Evolutionary conservation across 75 land plant species (phyloP).

Genomic region (Adiantum capillusveneris): DNA sequence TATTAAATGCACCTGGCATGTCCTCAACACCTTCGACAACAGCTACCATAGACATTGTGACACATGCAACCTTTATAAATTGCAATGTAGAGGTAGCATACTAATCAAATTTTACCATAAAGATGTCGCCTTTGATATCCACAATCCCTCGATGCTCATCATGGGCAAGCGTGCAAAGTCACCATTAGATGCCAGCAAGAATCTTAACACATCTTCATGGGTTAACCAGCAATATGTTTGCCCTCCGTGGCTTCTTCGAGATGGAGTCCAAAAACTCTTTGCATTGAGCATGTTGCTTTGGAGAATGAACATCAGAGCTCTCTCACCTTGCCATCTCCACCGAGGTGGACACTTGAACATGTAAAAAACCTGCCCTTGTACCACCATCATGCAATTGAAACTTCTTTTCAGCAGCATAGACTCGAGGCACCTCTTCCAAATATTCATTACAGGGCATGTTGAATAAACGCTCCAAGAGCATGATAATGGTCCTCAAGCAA

Average conservation of each 20-base stretch:
- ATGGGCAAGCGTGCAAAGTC: constrained; percentile 55
- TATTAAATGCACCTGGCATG: constrained; percentile 1
- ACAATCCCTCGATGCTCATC: constrained; percentile 47
- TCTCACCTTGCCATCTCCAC: too few species aligned
- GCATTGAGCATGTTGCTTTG: too few species aligned
- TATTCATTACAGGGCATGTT: too few species aligned
- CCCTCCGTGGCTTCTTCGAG: constrained; percentile 6
- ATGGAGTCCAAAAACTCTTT: constrained; percentile 7
- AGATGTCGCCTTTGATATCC: constrained; percentile 33
- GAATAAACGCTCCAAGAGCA: too few species aligned
- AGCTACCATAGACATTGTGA: constrained; percentile 53
- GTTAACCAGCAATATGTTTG: constrained; percentile 69
- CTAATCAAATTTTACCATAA: constrained; percentile 29
- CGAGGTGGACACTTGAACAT: too few species aligned
- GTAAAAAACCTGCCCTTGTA: too few species aligned
- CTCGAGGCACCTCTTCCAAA: too few species aligned
- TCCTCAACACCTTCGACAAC: constrained; percentile 41
- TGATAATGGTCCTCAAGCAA: too few species aligned
- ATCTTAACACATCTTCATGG: constrained; percentile 61
- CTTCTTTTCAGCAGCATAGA: too few species aligned
- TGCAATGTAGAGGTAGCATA: constrained; percentile 43
- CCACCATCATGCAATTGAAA: too few species aligned
- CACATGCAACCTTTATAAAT: constrained; percentile 31
- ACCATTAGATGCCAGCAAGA: constrained; percentile 55
- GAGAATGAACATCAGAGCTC: too few species aligned